Evolutionary conservation across 768 basidiomycete genomes (phyloP), one percentile per base, ranked within the genome.

Genomic region (Phlebiopsis flavidoalba): DNA sequence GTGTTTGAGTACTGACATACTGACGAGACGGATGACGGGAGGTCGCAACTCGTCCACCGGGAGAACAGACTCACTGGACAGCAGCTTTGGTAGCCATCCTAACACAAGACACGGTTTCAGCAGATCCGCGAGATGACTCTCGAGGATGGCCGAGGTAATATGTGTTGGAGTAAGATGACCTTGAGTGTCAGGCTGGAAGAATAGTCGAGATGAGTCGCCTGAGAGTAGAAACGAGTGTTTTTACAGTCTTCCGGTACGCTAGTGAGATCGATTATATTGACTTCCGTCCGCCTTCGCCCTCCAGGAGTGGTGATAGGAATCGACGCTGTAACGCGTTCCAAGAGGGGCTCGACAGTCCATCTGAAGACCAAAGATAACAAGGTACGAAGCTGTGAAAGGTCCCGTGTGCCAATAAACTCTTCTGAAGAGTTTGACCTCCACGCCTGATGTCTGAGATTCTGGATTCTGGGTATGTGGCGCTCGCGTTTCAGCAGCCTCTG

Each of bases 11-110:
- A 77, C 88, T 69, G 76, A 91, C 91, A 81, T 77, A 63, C 79
- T 78, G 45, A 91, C 73, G 22, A 92, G 70, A 58, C 82, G 84
- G 65, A 85, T 76, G 2, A 81, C 75, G 36, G 77, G 64, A 0
- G 83, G 80, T 5, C 84, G 80, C 15, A 85, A 67, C 50, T 75
- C 69, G 58, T 86, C 79, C 22, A 80, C 64, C 36, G 78, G 69
- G n/a, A 72, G 75, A 33, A 73, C 67, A 0, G 73, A 63, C 14
- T 79, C 75, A 0, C 74, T 70, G 6, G 75, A 71, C 8, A 79
- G 67, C 0, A 78, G 73, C 66, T 81, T 84, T 5, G 87, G 88
- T 8, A 90, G 76, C 91, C 91, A 93, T 1, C 88, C 91, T 8
- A 93, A 73, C 8, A 81, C 71, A 6, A 92, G 77, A 33, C 83